phyloP scores from a whole-genome alignment of 1,284 basidiomycete genomes.

The Tilletia caries region DNA sequence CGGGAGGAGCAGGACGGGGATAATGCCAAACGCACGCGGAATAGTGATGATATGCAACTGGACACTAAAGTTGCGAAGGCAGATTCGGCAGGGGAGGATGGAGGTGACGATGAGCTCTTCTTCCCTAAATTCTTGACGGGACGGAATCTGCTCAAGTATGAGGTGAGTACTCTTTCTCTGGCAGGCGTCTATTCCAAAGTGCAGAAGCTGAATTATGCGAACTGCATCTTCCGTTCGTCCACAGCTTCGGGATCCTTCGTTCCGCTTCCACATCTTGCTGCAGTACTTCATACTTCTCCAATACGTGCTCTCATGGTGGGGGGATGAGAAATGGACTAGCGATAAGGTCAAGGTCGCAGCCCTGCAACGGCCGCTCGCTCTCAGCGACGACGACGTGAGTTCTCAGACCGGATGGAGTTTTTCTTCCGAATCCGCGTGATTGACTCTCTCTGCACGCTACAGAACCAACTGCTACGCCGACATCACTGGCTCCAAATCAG shows the following conservation, averaged over 20 bases:
- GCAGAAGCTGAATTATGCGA: too few relatives aligned
- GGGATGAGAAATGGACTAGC: slow-evolving; percentile 59
- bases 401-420: not conserved
- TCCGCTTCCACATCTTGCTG: slow-evolving; percentile 84
- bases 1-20: slow-evolving; percentile 61
- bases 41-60: too few relatives aligned
- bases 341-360: slow-evolving; percentile 43
- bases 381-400: slow-evolving; percentile 37
- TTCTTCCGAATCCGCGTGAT: too few relatives aligned
- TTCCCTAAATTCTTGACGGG: slow-evolving; percentile 87
- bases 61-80: too few relatives aligned
- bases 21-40: slow-evolving; percentile 57
- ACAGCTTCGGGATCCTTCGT: slow-evolving; percentile 72
- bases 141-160: slow-evolving; percentile 76
- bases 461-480: not conserved
- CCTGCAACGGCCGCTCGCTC: slow-evolving; percentile 30
- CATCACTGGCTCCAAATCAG: not conserved
- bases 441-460: not conserved
- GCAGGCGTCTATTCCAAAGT: not conserved
- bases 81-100: too few relatives aligned
- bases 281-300: slow-evolving; percentile 78
- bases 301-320: slow-evolving; percentile 69
- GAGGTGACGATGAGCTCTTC: slow-evolving; percentile 62
- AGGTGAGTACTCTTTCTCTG: slow-evolving; percentile 53
- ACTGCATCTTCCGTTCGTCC: not conserved